Conservation (phyloP, 495 filamentous ascomycete species). For the Cryomyces minteri region DNA sequence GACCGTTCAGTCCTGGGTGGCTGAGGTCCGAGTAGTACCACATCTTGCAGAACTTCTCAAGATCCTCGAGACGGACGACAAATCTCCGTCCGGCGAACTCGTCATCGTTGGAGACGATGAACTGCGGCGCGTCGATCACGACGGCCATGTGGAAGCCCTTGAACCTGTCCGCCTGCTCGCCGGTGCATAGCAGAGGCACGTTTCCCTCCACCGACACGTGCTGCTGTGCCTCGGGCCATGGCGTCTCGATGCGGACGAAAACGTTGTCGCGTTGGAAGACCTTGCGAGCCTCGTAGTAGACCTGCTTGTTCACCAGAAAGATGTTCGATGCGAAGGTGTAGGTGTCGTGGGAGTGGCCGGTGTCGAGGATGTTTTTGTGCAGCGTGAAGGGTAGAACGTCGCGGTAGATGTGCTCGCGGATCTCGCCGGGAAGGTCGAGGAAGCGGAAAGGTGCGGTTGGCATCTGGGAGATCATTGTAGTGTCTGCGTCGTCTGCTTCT, state of each 20-base stretch:
- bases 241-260: slow-evolving; percentile 28
- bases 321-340: slow-evolving; percentile 18
- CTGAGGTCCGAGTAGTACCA: slow-evolving; percentile 30
- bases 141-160: slow-evolving; percentile 17
- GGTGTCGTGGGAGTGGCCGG: slow-evolving; percentile 13
- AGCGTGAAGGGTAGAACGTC: slow-evolving; percentile 17
- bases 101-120: background rate
- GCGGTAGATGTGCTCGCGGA: slow-evolving; percentile 27
- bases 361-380: slow-evolving; percentile 6
- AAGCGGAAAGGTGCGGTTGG: slow-evolving; percentile 5
- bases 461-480: no score
- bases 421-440: slow-evolving; percentile 25
- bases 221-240: slow-evolving; percentile 22
- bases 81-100: no score
- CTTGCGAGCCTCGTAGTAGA: slow-evolving; percentile 22
- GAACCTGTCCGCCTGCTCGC: slow-evolving; percentile 15
- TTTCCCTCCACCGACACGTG: slow-evolving; percentile 25
- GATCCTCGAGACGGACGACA: slow-evolving; percentile 24
- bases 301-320: slow-evolving; percentile 18
- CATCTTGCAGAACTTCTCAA: slow-evolving; percentile 22
- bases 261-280: slow-evolving; percentile 24
- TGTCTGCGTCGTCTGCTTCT: no score
- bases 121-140: slow-evolving; percentile 20
- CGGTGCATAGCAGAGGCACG: slow-evolving; percentile 23
- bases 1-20: slow-evolving; percentile 23